Conservation (phyloP, 306 rosid species). For the Pterocarpus macrocarpus region DNA sequence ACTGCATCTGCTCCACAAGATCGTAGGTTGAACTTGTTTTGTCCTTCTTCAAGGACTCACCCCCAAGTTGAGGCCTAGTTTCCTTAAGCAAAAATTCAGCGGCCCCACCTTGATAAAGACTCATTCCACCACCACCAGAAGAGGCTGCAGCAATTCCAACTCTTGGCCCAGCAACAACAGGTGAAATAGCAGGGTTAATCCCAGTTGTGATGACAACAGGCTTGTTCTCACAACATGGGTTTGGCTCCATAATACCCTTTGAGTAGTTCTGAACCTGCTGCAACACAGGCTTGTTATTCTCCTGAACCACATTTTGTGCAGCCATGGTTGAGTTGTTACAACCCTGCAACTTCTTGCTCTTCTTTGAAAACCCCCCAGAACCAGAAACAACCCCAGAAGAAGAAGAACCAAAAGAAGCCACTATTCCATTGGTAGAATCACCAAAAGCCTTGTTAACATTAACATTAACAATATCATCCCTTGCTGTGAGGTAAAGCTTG, state of each 20-base stretch:
- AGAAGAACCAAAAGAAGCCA: constrained; percentile 23
- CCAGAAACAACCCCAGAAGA: constrained; percentile 2
- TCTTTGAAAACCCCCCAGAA: constrained; percentile 40
- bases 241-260: constrained; percentile 52
- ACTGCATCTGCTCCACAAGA: constrained; percentile 73
- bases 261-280: constrained; percentile 49
- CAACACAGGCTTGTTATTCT: constrained; percentile 31
- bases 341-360: constrained; percentile 57
- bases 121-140: constrained; percentile 32
- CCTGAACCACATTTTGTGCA: constrained; percentile 46
- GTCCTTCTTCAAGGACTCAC: constrained; percentile 63
- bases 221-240: constrained; percentile 51
- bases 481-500: constrained; percentile 59
- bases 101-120: constrained; percentile 43
- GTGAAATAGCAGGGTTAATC: constrained; percentile 42
- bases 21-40: constrained; percentile 70
- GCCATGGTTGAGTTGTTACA: constrained; percentile 41
- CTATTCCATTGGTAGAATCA: constrained; percentile 40
- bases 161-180: constrained; percentile 31
- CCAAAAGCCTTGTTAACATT: background rate
- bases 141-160: constrained; percentile 14
- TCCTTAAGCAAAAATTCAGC: constrained; percentile 67
- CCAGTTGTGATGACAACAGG: constrained; percentile 53
- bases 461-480: constrained; percentile 41
- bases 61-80: constrained; percentile 70